Conservation (phyloP, 2,329 filamentous ascomycete species). For the Cercospora zeina region DNA sequence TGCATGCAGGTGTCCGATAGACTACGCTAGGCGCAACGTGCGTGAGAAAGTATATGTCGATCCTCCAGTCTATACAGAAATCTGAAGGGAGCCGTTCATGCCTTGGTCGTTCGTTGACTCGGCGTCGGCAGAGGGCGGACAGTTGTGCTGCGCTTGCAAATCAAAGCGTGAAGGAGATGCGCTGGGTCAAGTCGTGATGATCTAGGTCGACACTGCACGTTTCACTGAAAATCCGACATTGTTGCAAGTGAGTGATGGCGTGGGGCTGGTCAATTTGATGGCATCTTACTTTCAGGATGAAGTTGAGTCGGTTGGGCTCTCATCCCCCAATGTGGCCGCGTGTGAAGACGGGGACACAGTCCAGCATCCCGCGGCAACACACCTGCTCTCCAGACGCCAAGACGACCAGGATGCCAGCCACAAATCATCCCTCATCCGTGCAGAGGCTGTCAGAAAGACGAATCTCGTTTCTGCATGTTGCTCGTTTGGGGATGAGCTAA, state of each 20-base stretch:
- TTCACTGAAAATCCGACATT: not conserved
- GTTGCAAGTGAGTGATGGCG: not conserved
- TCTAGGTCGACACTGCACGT: not conserved
- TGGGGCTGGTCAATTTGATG: not conserved
- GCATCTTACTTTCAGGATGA: not conserved
- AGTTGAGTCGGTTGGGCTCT: not conserved
- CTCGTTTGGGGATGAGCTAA: slow-evolving; percentile 2
- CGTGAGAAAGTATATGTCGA: slow-evolving; percentile 16
- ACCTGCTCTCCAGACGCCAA: slow-evolving; percentile 5
- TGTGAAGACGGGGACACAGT: not conserved
- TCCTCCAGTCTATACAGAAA: slow-evolving; percentile 4
- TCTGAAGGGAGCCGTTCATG: slow-evolving; percentile 4
- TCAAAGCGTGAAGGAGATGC: not conserved
- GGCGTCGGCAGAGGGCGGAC: not conserved
- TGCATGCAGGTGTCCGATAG: slow-evolving; percentile 1
- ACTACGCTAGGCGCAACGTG: slow-evolving; percentile 16
- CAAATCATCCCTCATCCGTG: slow-evolving; percentile 1
- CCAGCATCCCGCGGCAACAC: not conserved
- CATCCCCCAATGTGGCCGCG: not conserved
- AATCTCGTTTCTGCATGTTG: slow-evolving; percentile 10
- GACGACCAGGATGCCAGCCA: not conserved
- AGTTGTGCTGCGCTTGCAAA: not conserved
- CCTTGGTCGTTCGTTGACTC: slow-evolving; percentile 4
- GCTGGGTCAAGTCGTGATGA: not conserved
- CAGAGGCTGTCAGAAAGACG: not conserved